Evolutionary conservation across 2,329 filamentous ascomycete genomes (phyloP).

Genomic region (Fusarium beomiforme): DNA sequence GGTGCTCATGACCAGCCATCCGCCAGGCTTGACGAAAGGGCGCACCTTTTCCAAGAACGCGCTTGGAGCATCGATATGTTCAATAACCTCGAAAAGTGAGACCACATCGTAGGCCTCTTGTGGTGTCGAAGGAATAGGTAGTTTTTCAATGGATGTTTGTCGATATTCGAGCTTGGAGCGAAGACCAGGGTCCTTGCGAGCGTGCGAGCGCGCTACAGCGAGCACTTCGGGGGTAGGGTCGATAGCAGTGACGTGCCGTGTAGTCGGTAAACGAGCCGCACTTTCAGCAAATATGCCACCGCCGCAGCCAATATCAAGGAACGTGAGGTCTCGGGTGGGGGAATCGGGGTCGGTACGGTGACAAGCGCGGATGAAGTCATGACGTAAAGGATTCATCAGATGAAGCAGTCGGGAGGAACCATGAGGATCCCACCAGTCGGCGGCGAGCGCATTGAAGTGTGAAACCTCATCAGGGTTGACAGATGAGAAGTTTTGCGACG

Average conservation of each 20-base stretch:
- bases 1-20: slow-evolving; percentile 92
- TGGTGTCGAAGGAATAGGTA: slow-evolving; percentile 55
- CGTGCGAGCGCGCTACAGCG: slow-evolving; percentile 79
- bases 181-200: slow-evolving; percentile 76
- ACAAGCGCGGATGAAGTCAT: slow-evolving; percentile 87
- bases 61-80: slow-evolving; percentile 84
- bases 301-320: slow-evolving; percentile 94
- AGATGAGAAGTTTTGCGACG: slow-evolving; percentile 63
- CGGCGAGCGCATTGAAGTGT: slow-evolving; percentile 93
- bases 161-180: slow-evolving; percentile 73
- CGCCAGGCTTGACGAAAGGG: slow-evolving; percentile 84
- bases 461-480: slow-evolving; percentile 90
- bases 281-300: slow-evolving; percentile 96
- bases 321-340: slow-evolving; percentile 62
- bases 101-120: slow-evolving; percentile 77
- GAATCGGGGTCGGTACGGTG: slow-evolving; percentile 61
- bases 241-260: slow-evolving; percentile 75
- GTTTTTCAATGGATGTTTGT: slow-evolving; percentile 79
- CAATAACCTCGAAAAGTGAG: slow-evolving; percentile 91
- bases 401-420: slow-evolving; percentile 92
- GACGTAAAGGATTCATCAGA: slow-evolving; percentile 96
- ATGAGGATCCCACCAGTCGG: slow-evolving; percentile 96
- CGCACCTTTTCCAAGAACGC: slow-evolving; percentile 78
- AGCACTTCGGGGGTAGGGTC: slow-evolving; percentile 82
- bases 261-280: slow-evolving; percentile 74